Evolutionary conservation across 208 protist genomes (phyloP), one percentile per base, ranked within the genome.

Genomic region (Wallacemonas sp.): DNA sequence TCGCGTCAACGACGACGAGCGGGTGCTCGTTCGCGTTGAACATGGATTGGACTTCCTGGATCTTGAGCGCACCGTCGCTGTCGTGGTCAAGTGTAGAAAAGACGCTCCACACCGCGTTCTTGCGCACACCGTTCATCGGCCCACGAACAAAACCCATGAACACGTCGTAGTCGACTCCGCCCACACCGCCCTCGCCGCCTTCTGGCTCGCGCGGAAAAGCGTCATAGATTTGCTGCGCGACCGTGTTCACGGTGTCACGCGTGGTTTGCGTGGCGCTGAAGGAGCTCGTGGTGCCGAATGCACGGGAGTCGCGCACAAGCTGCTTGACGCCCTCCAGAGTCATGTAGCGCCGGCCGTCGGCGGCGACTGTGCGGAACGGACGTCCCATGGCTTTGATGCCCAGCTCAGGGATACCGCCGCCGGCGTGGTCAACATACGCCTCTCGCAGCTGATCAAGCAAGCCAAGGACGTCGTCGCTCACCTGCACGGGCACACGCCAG

Each of bases 371-470:
- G 50, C 87, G 83, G 46, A 94, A 97, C 2, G 86, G 92, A 8
- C 88, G 76, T 0, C 92, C 92, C 87, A 95, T 94, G 13, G 85
- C 87, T 46, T 97, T 97, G 46, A 96, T 91, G 64, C 91, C 91
- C 27, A 94, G 74, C 78, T 93, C 87, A n/a, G 89, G 87, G 45
- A 95, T 89, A 19, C 92, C 86, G 17, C 85, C 86, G 21, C 89
- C 89, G 2, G 67, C 76, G 62, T 93, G 68, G 32, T 82, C 39
- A 36, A 94, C 74, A 79, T 94, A 94, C 0, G 89, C 89, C 21
- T 90, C 86, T 8, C 88, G 84, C 39, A 97, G 61, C 58, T 80
- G 70, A 9, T 57, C 54, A 21, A 94, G 71, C 8, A 85, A 13
- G 24, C 73, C 65, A 24, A 87, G 34, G 34, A 82, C 76, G 3